Base-by-base conservation (phyloP, 495 filamentous ascomycete genomes). In the Tuber calosporum region DNA sequence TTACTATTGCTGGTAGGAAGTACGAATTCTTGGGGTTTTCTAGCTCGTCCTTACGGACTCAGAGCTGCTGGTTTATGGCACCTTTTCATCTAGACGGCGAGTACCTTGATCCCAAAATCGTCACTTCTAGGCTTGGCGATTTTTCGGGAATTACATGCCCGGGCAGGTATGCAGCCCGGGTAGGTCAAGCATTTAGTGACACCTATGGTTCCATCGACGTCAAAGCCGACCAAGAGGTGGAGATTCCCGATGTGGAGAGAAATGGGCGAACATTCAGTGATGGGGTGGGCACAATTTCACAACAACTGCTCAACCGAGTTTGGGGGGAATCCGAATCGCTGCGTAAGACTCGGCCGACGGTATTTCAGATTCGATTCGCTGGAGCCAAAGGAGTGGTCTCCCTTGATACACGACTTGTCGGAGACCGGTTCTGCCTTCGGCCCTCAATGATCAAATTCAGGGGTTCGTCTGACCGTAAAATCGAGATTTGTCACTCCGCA, bases 111-210 rank as follows among this genome's bases (percentile, higher is more conserved):
- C 82, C 87, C 20, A 69, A 80, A 37, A 80, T 75, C 1, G 86
- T 95, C 37, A 90, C 94, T 72, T 77, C 76, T 17, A 81, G 82
- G 4, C 84, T 95, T 0, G 93, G 93, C 0, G 84, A 89, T 58
- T 94, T 95, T 78, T 79, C 82, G 8, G 38, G 82, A 0, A 90
- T 95, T 66, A 83, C 82, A 6, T 89, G 85, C 4, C 90, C 92
- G 0, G 92, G 93, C 1, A 89, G 87, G 72, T 93, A 90, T 71
- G 93, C 93, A 0, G 92, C 93, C 0, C 84, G 92, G 41, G 93
- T 95, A 45, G 93, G 93, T 1, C 93, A 95, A 78, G 89, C 91
- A 0, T 95, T 95, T 70, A 91, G 92, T 0, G 90, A 95, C 73
- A 95, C 93, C 0, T 85, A 83, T 1, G 83, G 82, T 42, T 83